Evolutionary conservation across 1,139 yeast genomes (phyloP), one percentile per base, ranked within the genome.

Genomic region (Kurtzmaniella quercitrusa): DNA sequence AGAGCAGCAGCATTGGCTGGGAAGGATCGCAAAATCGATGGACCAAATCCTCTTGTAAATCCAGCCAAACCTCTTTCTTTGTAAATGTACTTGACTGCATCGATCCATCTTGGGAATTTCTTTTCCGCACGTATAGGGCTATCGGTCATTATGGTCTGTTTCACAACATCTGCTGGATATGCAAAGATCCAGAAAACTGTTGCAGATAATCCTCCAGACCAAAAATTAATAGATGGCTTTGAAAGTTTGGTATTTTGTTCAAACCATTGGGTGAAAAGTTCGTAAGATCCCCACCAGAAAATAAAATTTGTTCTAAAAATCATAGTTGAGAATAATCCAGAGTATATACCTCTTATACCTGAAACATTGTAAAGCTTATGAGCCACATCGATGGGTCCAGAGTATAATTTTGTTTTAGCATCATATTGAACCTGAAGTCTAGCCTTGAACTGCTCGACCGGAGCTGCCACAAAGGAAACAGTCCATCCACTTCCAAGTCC

Each of bases 221-320:
- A 88, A 63, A 88, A 88, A 58, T 88, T 88, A 46, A 87, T 74
- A 1, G 89, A 69, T 1, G 93, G 80, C 38, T 76, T 76, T 41
- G 83, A 78, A 71, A 86, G 54, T 33, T 67, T 61, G 1, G 95
- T 87, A 51, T 85, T 70, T 11, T 72, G 67, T 50, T 78, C 75
- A 61, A 88, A 82, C 70, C 76, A 82, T 43, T 76, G 74, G 9
- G 94, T 86, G 58, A 88, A 76, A 11, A 88, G 47, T 55, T 88
- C 95, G 57, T 88, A 88, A 0, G 95, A 82, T 2, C 96, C 95
- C 97, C 97, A 89, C 94, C 95, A 88, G 48, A 87, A 87, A 35
- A 87, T 72, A 57, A 89, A 89, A 63, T 87, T 87, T 1, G 95
- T 82, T 56, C 96, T 74, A 66, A 89, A 89, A 12, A 89, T 74